phyloP scores from a whole-genome alignment of 2,329 filamentous ascomycete genomes.

The Trichoderma gracile region DNA sequence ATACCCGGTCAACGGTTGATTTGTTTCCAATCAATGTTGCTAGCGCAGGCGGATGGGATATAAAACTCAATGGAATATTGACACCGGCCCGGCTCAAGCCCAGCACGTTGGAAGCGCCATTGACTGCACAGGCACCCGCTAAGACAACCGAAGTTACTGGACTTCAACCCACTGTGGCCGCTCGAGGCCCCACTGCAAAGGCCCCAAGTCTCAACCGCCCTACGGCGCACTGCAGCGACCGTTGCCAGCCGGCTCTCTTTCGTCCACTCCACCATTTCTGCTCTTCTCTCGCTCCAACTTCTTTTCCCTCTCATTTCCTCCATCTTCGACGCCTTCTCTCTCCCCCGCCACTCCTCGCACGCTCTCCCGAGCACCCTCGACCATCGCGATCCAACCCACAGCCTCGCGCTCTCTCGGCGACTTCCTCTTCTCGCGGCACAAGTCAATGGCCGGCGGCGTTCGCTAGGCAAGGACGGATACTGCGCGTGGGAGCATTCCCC shows the following conservation, averaged over 20 bases:
- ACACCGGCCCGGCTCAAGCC: too few species aligned
- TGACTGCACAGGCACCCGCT: too few species aligned
- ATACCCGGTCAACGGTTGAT: too few species aligned
- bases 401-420: conserved; percentile 21
- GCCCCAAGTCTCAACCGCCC: conserved; percentile 14
- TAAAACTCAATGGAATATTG: too few species aligned
- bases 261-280: conserved; percentile 11
- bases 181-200: conserved; percentile 10
- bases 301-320: conserved; percentile 14
- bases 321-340: conserved; percentile 16
- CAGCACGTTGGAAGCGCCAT: neutral
- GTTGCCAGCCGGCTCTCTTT: conserved; percentile 15
- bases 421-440: conserved; percentile 28
- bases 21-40: too few species aligned
- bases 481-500: conserved; percentile 60
- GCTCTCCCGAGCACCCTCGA: neutral
- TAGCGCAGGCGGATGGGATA: too few species aligned
- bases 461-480: conserved; percentile 57
- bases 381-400: conserved; percentile 17
- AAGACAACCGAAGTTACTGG: neutral
- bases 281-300: conserved; percentile 6
- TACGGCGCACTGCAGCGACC: conserved; percentile 10
- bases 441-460: conserved; percentile 60
- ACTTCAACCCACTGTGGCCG: neutral
- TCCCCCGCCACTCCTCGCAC: conserved; percentile 14